These are phyloP conservation scores for Aquilaria malaccensis DNA, from an alignment of 345 rosid species.

Conservation along the genomic window DNA sequence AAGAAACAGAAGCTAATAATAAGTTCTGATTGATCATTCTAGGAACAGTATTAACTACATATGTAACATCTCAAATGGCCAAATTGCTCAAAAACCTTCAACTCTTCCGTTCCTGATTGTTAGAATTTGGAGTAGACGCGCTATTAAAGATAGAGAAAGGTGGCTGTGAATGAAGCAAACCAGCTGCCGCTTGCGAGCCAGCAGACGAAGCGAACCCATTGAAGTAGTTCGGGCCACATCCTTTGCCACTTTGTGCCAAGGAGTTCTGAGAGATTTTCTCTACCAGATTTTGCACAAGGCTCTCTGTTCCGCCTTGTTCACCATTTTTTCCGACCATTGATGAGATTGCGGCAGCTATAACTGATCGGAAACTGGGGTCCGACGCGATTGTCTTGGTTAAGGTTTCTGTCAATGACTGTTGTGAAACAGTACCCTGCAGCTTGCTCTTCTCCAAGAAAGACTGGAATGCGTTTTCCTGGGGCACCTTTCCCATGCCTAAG, in stretches of 20 bases:
- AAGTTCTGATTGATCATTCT: too few relatives aligned
- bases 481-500: constrained; percentile 22
- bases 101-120: constrained; percentile 33
- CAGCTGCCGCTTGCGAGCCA: constrained; percentile 7
- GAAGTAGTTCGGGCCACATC: constrained; percentile 40
- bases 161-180: constrained; percentile 22
- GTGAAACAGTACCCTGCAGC: constrained; percentile 18
- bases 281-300: constrained; percentile 16
- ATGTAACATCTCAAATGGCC: neutral
- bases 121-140: constrained; percentile 25
- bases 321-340: constrained; percentile 44
- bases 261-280: constrained; percentile 17
- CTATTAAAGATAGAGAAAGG: constrained; percentile 44
- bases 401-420: constrained; percentile 54
- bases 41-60: too few relatives aligned
- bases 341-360: constrained; percentile 66
- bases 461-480: constrained; percentile 22
- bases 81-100: neutral
- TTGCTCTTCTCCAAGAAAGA: constrained; percentile 19
- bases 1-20: too few relatives aligned
- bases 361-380: constrained; percentile 57
- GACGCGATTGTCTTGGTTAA: constrained; percentile 59
- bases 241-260: constrained; percentile 28
- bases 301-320: constrained; percentile 13
- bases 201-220: constrained; percentile 34